Percentiles rank a stretch among this genome's conserved stretches.
phyloP scores from a whole-genome alignment of 2,329 filamentous ascomycete species.

The Pseudogymnoascus sp. region DNA sequence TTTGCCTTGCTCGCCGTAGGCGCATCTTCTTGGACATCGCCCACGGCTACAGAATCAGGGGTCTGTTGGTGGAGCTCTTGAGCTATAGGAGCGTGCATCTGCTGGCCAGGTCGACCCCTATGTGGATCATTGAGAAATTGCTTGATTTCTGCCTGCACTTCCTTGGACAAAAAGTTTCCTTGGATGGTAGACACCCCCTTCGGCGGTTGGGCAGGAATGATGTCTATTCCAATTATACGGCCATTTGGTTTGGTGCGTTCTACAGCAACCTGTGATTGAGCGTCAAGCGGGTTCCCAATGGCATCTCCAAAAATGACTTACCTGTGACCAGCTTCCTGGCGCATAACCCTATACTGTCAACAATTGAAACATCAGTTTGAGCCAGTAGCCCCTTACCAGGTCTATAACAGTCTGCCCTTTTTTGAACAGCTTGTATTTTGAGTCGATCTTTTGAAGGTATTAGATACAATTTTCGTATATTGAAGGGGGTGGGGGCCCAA shows the following conservation, averaged over 20 bases:
- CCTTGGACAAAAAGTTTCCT: constrained; percentile 76
- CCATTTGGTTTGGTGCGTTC: constrained; percentile 69
- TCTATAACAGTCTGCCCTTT: constrained; percentile 82
- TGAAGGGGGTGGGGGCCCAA: constrained; percentile 32
- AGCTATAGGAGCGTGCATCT: constrained; percentile 16
- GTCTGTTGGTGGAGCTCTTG: constrained; percentile 14
- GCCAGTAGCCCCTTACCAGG: constrained; percentile 49
- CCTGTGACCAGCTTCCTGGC: constrained; percentile 64
- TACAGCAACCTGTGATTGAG: constrained; percentile 60
- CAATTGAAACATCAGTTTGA: constrained; percentile 1
- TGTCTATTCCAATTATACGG: constrained; percentile 81
- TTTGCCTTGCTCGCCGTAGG: constrained; percentile 25
- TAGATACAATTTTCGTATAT: background rate
- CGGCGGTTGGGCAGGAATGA: constrained; percentile 87
- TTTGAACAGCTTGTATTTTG: constrained; percentile 70
- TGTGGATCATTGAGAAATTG: constrained; percentile 62
- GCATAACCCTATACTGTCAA: constrained; percentile 56
- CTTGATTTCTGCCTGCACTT: constrained; percentile 68
- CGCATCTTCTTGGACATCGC: constrained; percentile 21
- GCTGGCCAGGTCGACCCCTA: constrained; percentile 41
- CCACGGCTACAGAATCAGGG: background rate
- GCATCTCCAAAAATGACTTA: constrained; percentile 26
- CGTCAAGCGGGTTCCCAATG: background rate
- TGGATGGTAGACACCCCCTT: constrained; percentile 90
- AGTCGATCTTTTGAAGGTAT: constrained; percentile 56